Base-by-base conservation (phyloP, 2,329 filamentous ascomycete genomes). In the Aspergillus brunneoviolaceus region DNA sequence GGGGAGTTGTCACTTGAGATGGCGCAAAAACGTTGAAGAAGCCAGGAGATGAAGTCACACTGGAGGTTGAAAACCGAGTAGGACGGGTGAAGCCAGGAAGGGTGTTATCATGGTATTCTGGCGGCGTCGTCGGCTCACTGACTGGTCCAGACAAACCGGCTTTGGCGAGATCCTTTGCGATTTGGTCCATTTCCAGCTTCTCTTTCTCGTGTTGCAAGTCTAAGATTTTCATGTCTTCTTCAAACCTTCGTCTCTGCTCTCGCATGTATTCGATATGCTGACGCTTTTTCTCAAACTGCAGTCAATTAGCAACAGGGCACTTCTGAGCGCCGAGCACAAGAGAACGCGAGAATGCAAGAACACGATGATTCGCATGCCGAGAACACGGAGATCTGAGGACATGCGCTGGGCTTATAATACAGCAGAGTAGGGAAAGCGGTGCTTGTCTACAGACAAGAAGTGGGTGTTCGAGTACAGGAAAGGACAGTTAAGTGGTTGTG, bases 91-190 rank as follows among this genome's bases (percentile, higher is more conserved):
- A 90, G 66, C 90, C 87, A 58, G 90, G 87, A 70, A 96, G 94
- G 49, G 88, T 89, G 63, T 86, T 87, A 65, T 96, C 92, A 68
- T 88, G 89, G 75, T 95, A 94, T 76, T 98, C 95, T 33, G 95
- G 95, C 23, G 95, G 95, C 23, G 95, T 99, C 2, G 95, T 97
- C 16, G 95, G 95, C 78, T 98, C 94, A 68, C 91, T 96, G 73
- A 96, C 91, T 70, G 93, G 90, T 57, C 90, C 90, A 62, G 87
- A 82, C 50, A 80, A 66, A 31, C 77, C 76, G 60, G 83, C 82
- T 64, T 85, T 81, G 48, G 82, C 82, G 59, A 96, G 83, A 67
- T 95, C 90, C 68, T 92, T 88, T 70, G 92, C 89, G 80, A 98
- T 90, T 74, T 91, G 88, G 60, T 89, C 87, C 69, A 96, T 87